A percentile compares a stretch with the other conserved stretches of the same genome.
These are phyloP conservation scores for Wolfiporia cocos DNA, from an alignment of 1,284 basidiomycete genomes.

Conservation along the genomic window DNA sequence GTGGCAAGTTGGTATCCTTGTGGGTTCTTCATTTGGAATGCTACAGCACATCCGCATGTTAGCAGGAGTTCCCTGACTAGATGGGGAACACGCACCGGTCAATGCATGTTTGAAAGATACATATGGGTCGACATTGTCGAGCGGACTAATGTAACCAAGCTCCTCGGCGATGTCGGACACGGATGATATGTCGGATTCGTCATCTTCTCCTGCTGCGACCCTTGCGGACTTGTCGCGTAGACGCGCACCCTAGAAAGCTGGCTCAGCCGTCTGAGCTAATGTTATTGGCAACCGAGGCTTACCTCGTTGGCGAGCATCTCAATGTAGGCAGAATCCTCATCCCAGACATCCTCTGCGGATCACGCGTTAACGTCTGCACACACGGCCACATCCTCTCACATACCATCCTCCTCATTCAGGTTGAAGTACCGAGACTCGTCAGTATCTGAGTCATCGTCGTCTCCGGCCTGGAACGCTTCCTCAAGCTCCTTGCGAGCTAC, in stretches of 20 bases:
- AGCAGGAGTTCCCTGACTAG: too few species aligned
- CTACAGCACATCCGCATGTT: too few species aligned
- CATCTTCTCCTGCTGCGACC: constrained; percentile 31
- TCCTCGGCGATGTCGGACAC: constrained; percentile 66
- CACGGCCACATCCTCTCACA: constrained; percentile 13
- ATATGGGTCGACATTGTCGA: constrained; percentile 72
- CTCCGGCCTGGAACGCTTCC: constrained; percentile 48
- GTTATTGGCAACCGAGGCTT: too few species aligned
- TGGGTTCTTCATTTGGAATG: constrained; percentile 67
- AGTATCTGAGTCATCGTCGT: constrained; percentile 53
- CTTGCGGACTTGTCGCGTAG: constrained; percentile 56
- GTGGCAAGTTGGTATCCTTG: constrained; percentile 65
- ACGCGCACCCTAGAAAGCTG: constrained; percentile 55
- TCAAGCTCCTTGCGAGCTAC: constrained; percentile 65
- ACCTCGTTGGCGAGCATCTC: constrained; percentile 80
- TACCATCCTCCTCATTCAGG: constrained; percentile 69
- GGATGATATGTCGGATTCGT: constrained; percentile 42
- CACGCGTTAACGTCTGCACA: constrained; percentile 4
- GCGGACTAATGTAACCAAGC: constrained; percentile 72
- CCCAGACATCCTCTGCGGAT: constrained; percentile 69
- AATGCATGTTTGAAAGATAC: constrained; percentile 68
- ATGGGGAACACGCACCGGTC: constrained; percentile 51
- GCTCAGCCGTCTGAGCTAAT: too few species aligned
- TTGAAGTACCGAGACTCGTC: constrained; percentile 58
- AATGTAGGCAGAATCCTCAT: constrained; percentile 77